Base-by-base conservation (phyloP, 345 rosid genomes). In the Rubroshorea leprosula region DNA sequence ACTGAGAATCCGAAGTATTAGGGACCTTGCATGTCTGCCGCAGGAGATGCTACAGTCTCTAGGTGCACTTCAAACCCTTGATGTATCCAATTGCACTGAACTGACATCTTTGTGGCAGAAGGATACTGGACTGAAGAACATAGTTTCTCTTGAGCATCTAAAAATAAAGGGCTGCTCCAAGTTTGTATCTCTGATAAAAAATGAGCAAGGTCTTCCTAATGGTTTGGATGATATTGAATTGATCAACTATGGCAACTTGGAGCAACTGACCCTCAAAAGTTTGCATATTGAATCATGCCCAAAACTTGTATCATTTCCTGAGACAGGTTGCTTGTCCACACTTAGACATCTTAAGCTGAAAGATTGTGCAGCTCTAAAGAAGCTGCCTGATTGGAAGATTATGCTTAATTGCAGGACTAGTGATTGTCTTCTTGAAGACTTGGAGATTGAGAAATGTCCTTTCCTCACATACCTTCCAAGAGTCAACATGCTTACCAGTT, bases 271-370 rank as follows among this genome's bases (percentile, higher is more conserved):
- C 19, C 64, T 68, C 10, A 25, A 43, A 20, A 15, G 21, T 4
- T 58, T 69, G 50, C 31, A 52, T 24, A 58, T 63, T 6, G 58
- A 63, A 26, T 15, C 60, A 15, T 69, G 73, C 44, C 60, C 47
- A 22, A 53, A 58, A 8, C 56, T 69, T 23, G 50, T 45, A 29
- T 43, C 12, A 51, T 57, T 62, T 44, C 67, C 43, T 17, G 57
- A 26, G 24, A 21, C 23, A 8, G 61, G 56, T 54, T 58, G 45
- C 5, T 41, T 29, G 21, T 45, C 47, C 16, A 47, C 5, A 21
- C 54, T 67, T 27, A 67, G 35, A 45, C n/a, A 25, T 46, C 51
- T 58, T 17, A 26, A 13, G 25, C 23, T 58, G 52, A 58, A 26
- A 58, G 29, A 62, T 44, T 62, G 59, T 2, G 9, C 0, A 21